Evolutionary conservation across 805 yeast genomes (phyloP).

Genomic region (Metschnikowia lachancei): DNA sequence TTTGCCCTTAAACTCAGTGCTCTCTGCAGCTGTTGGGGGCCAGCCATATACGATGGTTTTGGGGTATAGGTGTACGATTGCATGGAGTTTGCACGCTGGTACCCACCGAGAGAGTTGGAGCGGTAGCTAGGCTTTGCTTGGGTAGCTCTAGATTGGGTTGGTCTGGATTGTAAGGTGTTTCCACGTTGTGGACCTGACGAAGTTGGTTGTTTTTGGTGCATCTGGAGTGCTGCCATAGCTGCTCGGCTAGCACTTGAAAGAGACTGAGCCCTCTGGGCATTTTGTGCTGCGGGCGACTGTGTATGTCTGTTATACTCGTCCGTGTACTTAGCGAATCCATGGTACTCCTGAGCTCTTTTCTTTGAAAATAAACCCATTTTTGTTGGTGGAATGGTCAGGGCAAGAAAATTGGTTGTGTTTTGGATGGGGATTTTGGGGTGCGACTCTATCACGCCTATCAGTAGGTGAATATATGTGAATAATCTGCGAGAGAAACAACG

Average conservation of each 20-base stretch:
- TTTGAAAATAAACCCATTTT: conserved; percentile 13
- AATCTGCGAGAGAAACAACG: not conserved
- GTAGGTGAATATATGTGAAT: not conserved
- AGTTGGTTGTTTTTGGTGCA: conserved; percentile 25
- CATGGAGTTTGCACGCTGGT: conserved; percentile 32
- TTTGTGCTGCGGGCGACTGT: conserved; percentile 14
- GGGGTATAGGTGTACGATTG: conserved; percentile 39
- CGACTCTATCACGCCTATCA: not conserved
- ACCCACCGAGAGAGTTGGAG: conserved; percentile 22
- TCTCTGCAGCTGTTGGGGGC: conserved; percentile 21
- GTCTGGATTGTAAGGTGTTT: not conserved
- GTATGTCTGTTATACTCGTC: conserved; percentile 27
- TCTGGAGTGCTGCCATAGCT: conserved; percentile 39
- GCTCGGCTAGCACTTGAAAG: conserved; percentile 39
- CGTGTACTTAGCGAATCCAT: conserved; percentile 36
- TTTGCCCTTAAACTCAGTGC: conserved; percentile 8
- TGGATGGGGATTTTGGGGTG: not conserved
- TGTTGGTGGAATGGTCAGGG: not conserved
- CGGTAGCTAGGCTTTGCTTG: conserved; percentile 1
- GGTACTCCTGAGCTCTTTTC: conserved; percentile 19
- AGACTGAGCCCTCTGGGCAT: conserved; percentile 25
- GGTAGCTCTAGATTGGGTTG: not conserved
- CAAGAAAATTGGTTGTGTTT: not conserved
- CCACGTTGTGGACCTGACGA: not conserved
- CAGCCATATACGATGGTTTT: conserved; percentile 37